These are phyloP conservation scores for Cryphonectria radicalis DNA, from an alignment of 2,329 filamentous ascomycete species.

Conservation along the genomic window DNA sequence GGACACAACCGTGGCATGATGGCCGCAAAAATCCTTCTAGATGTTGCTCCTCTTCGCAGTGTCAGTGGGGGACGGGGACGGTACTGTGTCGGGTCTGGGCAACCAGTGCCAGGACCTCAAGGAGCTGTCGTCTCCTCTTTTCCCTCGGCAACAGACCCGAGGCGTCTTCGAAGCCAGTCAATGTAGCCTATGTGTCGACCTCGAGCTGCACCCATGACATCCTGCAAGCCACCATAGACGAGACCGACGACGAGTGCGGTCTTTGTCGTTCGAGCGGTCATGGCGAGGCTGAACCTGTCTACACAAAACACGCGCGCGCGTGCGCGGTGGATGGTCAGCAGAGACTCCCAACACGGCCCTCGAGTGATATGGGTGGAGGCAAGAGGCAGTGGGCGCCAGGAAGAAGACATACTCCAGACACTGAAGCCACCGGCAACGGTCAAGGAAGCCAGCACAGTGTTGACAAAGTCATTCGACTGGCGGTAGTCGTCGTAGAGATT, in stretches of 20 bases:
- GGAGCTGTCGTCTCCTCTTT: slow-evolving; percentile 23
- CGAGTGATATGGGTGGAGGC: slow-evolving; percentile 10
- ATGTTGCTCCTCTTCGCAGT: neutral
- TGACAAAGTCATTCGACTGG: slow-evolving; percentile 74
- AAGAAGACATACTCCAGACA: slow-evolving; percentile 70
- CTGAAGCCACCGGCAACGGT: slow-evolving; percentile 87
- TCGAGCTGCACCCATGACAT: slow-evolving; percentile 68
- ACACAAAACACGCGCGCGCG: slow-evolving; percentile 19
- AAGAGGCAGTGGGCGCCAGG: neutral
- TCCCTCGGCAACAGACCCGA: slow-evolving; percentile 34
- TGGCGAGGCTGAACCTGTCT: slow-evolving; percentile 81
- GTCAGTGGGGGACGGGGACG: neutral
- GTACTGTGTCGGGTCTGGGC: neutral
- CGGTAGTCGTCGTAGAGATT: slow-evolving; percentile 80
- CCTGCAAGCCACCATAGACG: slow-evolving; percentile 80
- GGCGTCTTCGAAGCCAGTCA: slow-evolving; percentile 62
- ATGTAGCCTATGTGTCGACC: slow-evolving; percentile 78
- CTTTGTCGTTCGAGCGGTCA: slow-evolving; percentile 76
- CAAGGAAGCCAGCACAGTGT: slow-evolving; percentile 80
- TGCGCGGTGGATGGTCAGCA: slow-evolving; percentile 18
- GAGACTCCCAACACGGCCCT: neutral
- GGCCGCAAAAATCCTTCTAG: neutral
- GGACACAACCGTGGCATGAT: neutral
- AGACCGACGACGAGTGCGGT: slow-evolving; percentile 80
- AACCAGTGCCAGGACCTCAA: neutral